These are phyloP conservation scores for Dipteronia dyeriana DNA, from an alignment of 345 rosid genomes.

Conservation along the genomic window DNA sequence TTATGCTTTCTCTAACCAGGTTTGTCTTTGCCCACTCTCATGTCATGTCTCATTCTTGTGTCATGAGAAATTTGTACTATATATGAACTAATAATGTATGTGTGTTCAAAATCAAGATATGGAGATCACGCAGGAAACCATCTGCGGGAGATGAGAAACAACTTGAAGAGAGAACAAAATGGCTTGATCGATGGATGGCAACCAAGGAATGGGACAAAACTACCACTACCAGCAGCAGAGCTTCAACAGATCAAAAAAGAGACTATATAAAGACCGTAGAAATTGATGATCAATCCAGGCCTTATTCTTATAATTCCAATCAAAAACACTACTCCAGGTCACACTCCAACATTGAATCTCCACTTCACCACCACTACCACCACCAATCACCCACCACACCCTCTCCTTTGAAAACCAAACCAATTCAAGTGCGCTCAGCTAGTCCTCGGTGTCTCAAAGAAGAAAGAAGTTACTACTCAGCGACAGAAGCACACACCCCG, in stretches of 20 bases:
- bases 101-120: constrained; percentile 38
- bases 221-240: constrained; percentile 28
- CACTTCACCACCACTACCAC: constrained; percentile 23
- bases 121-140: constrained; percentile 57
- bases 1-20: constrained; percentile 78
- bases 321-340: constrained; percentile 18
- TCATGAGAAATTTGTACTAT: background rate
- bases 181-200: constrained; percentile 91
- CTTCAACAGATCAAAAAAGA: constrained; percentile 42
- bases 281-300: constrained; percentile 38
- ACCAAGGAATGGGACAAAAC: constrained; percentile 63
- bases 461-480: constrained; percentile 24
- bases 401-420: constrained; percentile 56
- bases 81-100: background rate
- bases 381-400: constrained; percentile 53
- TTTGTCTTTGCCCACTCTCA: constrained; percentile 24
- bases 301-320: constrained; percentile 17
- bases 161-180: constrained; percentile 54
- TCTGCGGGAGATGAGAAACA: constrained; percentile 60
- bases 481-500: constrained; percentile 46
- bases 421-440: constrained; percentile 57
- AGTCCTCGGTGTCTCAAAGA: constrained; percentile 55
- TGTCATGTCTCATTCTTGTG: background rate
- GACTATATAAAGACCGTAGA: constrained; percentile 58
- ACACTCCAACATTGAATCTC: constrained; percentile 26